Conservation (phyloP, 1,139 yeast species). For the Debaryomyces psychrophilus region DNA sequence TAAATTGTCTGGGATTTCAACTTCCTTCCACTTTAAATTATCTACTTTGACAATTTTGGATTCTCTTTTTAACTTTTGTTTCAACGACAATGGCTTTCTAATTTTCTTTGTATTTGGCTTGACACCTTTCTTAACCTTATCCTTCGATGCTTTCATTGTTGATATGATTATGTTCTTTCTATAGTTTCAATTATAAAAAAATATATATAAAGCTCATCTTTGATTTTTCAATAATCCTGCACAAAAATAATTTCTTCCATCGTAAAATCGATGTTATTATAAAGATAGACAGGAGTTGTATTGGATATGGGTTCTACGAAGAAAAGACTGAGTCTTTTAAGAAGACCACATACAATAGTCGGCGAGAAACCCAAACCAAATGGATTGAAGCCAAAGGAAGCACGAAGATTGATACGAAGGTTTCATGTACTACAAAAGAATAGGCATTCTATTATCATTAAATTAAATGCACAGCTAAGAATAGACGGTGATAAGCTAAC, state of each 20-base stretch:
- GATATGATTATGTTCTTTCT: neutral
- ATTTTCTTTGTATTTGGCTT: constrained; percentile 10
- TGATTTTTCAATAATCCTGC: neutral
- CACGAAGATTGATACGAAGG: constrained; percentile 67
- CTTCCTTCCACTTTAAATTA: constrained; percentile 74
- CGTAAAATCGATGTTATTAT: neutral
- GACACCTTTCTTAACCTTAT: constrained; percentile 14
- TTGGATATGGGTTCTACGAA: constrained; percentile 16
- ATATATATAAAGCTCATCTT: constrained; percentile 1
- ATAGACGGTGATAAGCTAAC: constrained; percentile 24
- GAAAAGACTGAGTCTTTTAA: constrained; percentile 25
- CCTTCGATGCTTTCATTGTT: constrained; percentile 5
- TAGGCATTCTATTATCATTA: constrained; percentile 39
- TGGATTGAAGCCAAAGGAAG: constrained; percentile 63
- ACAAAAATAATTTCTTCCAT: neutral
- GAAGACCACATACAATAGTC: constrained; percentile 36
- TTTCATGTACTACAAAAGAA: constrained; percentile 66
- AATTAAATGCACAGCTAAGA: constrained; percentile 17
- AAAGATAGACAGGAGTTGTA: neutral
- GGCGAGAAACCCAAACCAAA: constrained; percentile 24
- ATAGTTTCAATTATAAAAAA: neutral
- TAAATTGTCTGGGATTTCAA: constrained; percentile 78
- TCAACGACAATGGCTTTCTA: constrained; percentile 31
- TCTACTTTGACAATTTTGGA: constrained; percentile 53
- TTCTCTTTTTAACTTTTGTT: constrained; percentile 35